phyloP scores from a whole-genome alignment of 2,329 filamentous ascomycete genomes.

The Thyridium curvatum region DNA sequence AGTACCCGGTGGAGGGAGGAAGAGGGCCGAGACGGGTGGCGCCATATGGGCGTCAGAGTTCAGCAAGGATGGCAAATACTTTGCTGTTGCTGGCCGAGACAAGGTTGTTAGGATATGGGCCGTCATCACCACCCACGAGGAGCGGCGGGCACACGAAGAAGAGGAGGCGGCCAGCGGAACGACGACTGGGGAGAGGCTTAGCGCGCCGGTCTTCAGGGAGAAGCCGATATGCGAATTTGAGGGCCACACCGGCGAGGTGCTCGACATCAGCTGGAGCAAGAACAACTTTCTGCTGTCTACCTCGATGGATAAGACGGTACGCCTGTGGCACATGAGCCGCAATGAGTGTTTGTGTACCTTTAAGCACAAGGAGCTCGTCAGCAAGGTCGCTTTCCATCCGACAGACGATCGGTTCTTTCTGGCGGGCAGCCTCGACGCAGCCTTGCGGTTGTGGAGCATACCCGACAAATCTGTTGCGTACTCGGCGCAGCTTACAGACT shows the following conservation, averaged over 20 bases:
- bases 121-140: conserved; percentile 76
- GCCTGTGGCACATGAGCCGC: conserved; percentile 85
- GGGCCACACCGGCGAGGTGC: conserved; percentile 77
- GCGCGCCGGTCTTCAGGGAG: conserved; percentile 82
- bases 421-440: conserved; percentile 84
- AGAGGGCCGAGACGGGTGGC: conserved; percentile 37
- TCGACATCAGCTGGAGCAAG: conserved; percentile 97
- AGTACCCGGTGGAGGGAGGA: conserved; percentile 28
- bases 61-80: conserved; percentile 82
- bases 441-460: conserved; percentile 90
- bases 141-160: conserved; percentile 66
- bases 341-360: conserved; percentile 87
- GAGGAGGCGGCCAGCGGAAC: conserved; percentile 49
- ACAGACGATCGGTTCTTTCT: conserved; percentile 95
- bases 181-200: conserved; percentile 58
- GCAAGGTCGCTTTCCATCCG: conserved; percentile 90
- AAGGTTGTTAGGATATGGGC: conserved; percentile 81
- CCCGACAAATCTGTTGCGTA: conserved; percentile 92
- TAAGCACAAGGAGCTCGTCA: conserved; percentile 91
- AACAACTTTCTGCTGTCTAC: conserved; percentile 96
- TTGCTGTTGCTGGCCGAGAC: conserved; percentile 91
- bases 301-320: conserved; percentile 96
- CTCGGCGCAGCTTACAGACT: conserved; percentile 68
- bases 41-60: conserved; percentile 93
- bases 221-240: conserved; percentile 74